phyloP scores from a whole-genome alignment of 192 early-diverging fungal genomes.

The Funneliformis geosporum region DNA sequence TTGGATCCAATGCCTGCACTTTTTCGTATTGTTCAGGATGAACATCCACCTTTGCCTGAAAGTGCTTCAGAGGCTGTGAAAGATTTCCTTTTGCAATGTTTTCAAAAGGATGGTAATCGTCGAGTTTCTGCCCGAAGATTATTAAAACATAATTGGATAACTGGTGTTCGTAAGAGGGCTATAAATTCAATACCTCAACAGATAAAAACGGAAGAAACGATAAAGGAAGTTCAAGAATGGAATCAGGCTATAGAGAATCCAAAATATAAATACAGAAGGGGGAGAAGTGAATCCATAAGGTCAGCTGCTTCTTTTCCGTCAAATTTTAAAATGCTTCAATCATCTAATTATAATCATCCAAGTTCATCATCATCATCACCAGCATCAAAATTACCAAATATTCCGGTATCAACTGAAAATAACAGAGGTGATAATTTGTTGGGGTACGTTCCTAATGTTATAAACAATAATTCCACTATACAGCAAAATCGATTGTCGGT shows the following conservation, averaged over 20 bases:
- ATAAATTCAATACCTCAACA: constrained; percentile 36
- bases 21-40: constrained; percentile 71
- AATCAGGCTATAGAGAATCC: constrained; percentile 40
- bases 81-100: constrained; percentile 79
- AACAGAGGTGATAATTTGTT: neutral
- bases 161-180: constrained; percentile 41
- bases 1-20: constrained; percentile 71
- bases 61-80: constrained; percentile 60
- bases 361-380: constrained; percentile 13
- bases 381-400: constrained; percentile 22
- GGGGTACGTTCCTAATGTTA: neutral
- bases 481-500: constrained; percentile 8
- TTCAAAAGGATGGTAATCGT: constrained; percentile 73
- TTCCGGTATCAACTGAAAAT: neutral
- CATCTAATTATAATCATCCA: constrained; percentile 6
- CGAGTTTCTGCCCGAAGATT: constrained; percentile 69
- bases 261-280: neutral
- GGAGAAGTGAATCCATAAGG: constrained; percentile 19
- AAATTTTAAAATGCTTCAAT: constrained; percentile 8
- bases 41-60: constrained; percentile 70
- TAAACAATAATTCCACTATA: neutral
- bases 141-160: constrained; percentile 69
- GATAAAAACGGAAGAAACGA: constrained; percentile 38
- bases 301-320: neutral
- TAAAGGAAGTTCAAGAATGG: constrained; percentile 45